Evolutionary conservation across 805 yeast species (phyloP).

Genomic region (Scheffersomyces coipomensis): DNA sequence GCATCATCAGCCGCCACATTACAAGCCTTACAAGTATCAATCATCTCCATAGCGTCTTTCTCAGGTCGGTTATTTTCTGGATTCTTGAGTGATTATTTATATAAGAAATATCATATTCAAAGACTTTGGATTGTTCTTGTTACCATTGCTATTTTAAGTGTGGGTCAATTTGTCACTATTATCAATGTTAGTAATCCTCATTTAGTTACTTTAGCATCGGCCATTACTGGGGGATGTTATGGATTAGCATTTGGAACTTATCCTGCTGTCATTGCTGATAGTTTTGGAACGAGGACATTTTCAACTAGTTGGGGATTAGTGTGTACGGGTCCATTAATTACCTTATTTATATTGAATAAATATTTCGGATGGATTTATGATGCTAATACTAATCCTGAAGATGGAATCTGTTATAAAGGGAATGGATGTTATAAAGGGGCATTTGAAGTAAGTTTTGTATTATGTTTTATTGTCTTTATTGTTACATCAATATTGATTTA

Average conservation of each 20-base stretch:
- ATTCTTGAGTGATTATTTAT: slow-evolving; percentile 58
- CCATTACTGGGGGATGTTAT: slow-evolving; percentile 61
- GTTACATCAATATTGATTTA: slow-evolving; percentile 24
- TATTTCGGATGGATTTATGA: slow-evolving; percentile 58
- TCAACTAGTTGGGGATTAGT: slow-evolving; percentile 76
- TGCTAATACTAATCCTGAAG: slow-evolving; percentile 35
- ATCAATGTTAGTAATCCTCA: slow-evolving; percentile 22
- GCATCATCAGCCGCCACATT: slow-evolving; percentile 33
- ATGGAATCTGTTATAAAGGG: slow-evolving; percentile 38
- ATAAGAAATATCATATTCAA: slow-evolving; percentile 51
- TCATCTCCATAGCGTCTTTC: slow-evolving; percentile 64
- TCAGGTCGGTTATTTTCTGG: slow-evolving; percentile 66
- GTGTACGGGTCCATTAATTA: slow-evolving; percentile 66
- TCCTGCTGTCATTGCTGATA: slow-evolving; percentile 74
- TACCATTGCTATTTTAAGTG: slow-evolving; percentile 35
- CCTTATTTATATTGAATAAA: slow-evolving; percentile 53
- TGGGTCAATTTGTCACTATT: slow-evolving; percentile 38
- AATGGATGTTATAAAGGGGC: slow-evolving; percentile 38
- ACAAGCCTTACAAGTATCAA: slow-evolving; percentile 72
- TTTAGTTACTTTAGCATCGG: slow-evolving; percentile 49
- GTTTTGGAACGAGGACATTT: slow-evolving; percentile 64
- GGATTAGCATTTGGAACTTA: slow-evolving; percentile 72
- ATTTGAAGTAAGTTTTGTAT: slow-evolving; percentile 26
- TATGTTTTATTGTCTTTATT: slow-evolving; percentile 25
- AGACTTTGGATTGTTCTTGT: slow-evolving; percentile 63